Conservation (phyloP, 495 filamentous ascomycete genomes). For the Podospora comata region DNA sequence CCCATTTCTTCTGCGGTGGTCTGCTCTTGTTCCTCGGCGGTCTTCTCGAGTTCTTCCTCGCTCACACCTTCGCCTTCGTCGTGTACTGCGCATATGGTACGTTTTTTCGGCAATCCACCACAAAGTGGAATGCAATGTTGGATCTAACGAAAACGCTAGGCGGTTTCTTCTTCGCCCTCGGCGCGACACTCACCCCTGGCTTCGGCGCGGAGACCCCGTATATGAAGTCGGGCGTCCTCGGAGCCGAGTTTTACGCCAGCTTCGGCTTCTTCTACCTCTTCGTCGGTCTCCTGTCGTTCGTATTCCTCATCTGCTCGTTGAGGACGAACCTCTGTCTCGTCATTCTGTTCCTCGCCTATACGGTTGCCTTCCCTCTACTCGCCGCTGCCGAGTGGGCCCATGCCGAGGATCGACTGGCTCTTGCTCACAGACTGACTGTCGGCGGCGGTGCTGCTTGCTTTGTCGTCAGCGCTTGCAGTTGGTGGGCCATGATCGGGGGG, state of each 20-base stretch:
- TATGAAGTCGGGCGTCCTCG: conserved; percentile 11
- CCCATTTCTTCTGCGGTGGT: conserved; percentile 19
- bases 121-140: not conserved
- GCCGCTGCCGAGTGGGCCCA: conserved; percentile 20
- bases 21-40: conserved; percentile 17
- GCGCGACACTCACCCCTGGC: conserved; percentile 18
- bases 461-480: conserved; percentile 18
- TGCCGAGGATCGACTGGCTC: conserved; percentile 12
- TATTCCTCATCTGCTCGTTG: conserved; percentile 19
- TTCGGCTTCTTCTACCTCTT: conserved; percentile 22
- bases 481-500: conserved; percentile 19
- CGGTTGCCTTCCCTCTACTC: conserved; percentile 19
- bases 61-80: conserved; percentile 19
- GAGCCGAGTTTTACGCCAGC: conserved; percentile 1
- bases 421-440: conserved; percentile 13
- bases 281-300: conserved; percentile 19
- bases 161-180: conserved; percentile 23
- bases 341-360: conserved; percentile 19
- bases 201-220: conserved; percentile 17
- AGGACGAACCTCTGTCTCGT: conserved; percentile 19
- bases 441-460: conserved; percentile 19
- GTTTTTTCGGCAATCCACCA: not conserved
- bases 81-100: conserved; percentile 20
- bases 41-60: conserved; percentile 20
- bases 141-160: conserved; percentile 6